Percentiles rank a stretch among this genome's conserved stretches.
phyloP scores from a whole-genome alignment of 805 yeast species.

The Starmera pachycereana region DNA sequence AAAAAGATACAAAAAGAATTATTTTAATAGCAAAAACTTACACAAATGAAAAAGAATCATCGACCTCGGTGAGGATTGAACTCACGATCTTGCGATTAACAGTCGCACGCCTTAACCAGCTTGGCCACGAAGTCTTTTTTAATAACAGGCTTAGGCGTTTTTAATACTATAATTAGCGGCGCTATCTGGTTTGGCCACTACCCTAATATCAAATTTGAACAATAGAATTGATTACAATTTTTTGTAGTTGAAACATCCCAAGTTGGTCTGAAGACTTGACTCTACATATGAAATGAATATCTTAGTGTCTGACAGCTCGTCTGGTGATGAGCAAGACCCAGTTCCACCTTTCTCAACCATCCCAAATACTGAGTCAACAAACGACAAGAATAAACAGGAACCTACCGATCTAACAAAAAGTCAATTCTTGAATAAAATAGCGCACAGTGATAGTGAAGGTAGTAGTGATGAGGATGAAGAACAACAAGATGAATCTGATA shows the following conservation, averaged over 20 bases:
- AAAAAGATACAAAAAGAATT: too few relatives aligned
- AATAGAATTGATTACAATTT: neutral
- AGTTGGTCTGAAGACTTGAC: too few relatives aligned
- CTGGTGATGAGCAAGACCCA: too few relatives aligned
- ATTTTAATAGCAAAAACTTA: too few relatives aligned
- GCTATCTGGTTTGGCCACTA: neutral
- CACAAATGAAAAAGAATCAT: too few relatives aligned
- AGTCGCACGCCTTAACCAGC: slow-evolving; percentile 33
- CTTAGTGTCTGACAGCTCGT: too few relatives aligned
- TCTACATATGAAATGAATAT: too few relatives aligned
- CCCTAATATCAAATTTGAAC: neutral
- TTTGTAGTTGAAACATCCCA: neutral
- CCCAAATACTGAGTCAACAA: too few relatives aligned
- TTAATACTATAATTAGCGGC: neutral
- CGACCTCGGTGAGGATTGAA: slow-evolving; percentile 39
- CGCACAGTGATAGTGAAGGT: neutral
- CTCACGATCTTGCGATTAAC: slow-evolving; percentile 38
- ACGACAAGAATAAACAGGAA: too few relatives aligned
- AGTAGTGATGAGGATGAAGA: neutral
- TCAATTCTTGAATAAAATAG: too few relatives aligned
- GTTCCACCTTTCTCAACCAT: too few relatives aligned
- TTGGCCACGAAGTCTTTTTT: slow-evolving; percentile 13
- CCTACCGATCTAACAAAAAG: too few relatives aligned
- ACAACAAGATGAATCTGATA: neutral
- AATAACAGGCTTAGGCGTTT: neutral